Percentiles rank a stretch among this genome's conserved stretches.
Conservation (phyloP, 2,329 filamentous ascomycete genomes). For the Aspergillus tanneri region DNA sequence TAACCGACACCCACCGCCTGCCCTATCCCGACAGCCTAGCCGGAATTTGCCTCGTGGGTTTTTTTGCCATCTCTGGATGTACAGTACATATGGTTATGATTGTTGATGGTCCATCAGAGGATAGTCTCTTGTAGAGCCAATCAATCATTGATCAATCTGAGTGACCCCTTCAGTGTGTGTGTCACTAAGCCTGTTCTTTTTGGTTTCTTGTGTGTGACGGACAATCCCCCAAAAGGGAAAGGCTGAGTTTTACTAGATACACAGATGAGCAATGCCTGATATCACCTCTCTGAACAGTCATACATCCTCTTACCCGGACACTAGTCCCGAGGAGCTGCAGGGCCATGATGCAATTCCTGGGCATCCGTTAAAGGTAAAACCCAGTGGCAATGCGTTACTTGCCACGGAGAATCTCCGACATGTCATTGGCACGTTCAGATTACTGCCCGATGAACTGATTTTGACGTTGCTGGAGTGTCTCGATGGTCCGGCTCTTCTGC, state of each 20-base stretch:
- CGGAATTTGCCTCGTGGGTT: slow-evolving; percentile 5
- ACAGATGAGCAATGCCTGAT: slow-evolving; percentile 30
- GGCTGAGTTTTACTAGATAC: neutral
- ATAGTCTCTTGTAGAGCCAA: too few species aligned
- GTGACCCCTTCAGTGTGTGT: neutral
- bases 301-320: slow-evolving; percentile 10
- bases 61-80: slow-evolving; percentile 5
- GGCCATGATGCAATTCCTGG: slow-evolving; percentile 61
- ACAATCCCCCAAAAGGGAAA: slow-evolving; percentile 5
- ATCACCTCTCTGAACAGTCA: slow-evolving; percentile 30
- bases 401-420: slow-evolving; percentile 65
- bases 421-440: slow-evolving; percentile 63
- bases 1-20: neutral
- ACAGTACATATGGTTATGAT: neutral
- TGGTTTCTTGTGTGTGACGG: neutral
- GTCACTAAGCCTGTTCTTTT: neutral
- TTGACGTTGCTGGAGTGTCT: slow-evolving; percentile 73
- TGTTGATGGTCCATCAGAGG: too few species aligned
- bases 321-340: slow-evolving; percentile 40
- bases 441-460: slow-evolving; percentile 78
- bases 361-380: slow-evolving; percentile 82
- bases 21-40: neutral
- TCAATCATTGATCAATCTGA: neutral
- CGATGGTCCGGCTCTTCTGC: slow-evolving; percentile 61
- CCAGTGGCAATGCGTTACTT: slow-evolving; percentile 78